Percentiles rank a stretch among this genome's conserved stretches.
Evolutionary conservation across 176 grass and related monocot genomes (phyloP).

Genomic region (Oryza longistaminata): DNA sequence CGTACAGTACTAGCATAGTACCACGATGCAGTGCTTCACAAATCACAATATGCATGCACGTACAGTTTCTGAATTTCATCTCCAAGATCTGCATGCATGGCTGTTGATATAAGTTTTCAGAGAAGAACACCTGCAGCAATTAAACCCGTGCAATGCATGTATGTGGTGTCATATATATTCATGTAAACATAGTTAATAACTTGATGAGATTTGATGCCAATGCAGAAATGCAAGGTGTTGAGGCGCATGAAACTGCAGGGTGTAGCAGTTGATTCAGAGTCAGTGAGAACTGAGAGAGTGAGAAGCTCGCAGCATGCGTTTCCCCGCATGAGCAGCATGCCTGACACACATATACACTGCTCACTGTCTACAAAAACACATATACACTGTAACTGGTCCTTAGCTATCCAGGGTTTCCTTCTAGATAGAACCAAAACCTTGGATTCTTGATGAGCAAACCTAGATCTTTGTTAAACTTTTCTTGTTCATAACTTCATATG

Average conservation of each 20-base stretch:
- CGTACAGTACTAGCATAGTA: not conserved
- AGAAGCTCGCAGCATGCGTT: not conserved
- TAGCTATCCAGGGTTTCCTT: not conserved
- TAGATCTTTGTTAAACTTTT: not conserved
- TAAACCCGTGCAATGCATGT: not conserved
- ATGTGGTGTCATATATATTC: not conserved
- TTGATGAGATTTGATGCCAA: conserved; percentile 5
- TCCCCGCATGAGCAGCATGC: not conserved
- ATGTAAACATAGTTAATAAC: not conserved
- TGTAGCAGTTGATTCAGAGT: conserved; percentile 1
- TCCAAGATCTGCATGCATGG: not conserved
- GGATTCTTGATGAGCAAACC: not conserved
- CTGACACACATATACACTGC: too few species aligned
- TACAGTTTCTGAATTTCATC: not conserved
- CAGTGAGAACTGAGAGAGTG: not conserved
- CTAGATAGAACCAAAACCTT: not conserved
- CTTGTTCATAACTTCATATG: not conserved
- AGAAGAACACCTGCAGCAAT: not conserved
- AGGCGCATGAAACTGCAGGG: conserved; percentile 6
- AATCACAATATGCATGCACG: not conserved
- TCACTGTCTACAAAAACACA: too few species aligned
- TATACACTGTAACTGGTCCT: not conserved
- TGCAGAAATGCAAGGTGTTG: not conserved
- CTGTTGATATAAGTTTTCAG: not conserved
- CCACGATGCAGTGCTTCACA: not conserved